phyloP scores from a whole-genome alignment of 495 filamentous ascomycete genomes.

The Cenococcum geophilum region DNA sequence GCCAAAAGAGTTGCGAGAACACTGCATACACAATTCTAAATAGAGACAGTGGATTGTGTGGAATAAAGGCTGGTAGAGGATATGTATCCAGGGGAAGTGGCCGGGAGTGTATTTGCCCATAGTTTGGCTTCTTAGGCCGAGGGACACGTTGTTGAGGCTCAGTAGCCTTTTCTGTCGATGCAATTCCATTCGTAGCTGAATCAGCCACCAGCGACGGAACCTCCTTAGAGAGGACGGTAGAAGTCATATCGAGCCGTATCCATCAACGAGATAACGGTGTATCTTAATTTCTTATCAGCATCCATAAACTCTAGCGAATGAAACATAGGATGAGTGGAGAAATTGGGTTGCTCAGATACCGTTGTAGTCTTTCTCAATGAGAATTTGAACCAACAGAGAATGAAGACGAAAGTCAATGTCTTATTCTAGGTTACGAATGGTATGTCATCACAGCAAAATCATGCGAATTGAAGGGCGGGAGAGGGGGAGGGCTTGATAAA shows the following conservation, averaged over 20 bases:
- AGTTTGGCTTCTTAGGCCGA: slow-evolving; percentile 49
- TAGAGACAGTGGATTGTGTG: slow-evolving; percentile 85
- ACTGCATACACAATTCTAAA: slow-evolving; percentile 71
- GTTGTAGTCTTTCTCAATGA: slow-evolving; percentile 80
- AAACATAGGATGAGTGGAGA: neutral
- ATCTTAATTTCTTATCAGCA: neutral
- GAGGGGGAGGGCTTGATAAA: neutral
- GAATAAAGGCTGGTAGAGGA: slow-evolving; percentile 79
- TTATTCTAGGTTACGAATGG: slow-evolving; percentile 51
- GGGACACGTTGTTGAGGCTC: slow-evolving; percentile 3
- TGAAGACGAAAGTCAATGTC: slow-evolving; percentile 68
- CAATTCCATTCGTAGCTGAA: neutral
- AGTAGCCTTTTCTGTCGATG: neutral
- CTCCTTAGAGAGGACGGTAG: neutral
- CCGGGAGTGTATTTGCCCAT: slow-evolving; percentile 64
- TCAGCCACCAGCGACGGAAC: neutral
- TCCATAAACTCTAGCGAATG: neutral
- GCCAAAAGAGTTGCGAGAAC: slow-evolving; percentile 60
- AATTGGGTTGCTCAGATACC: slow-evolving; percentile 76
- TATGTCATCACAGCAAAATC: slow-evolving; percentile 52
- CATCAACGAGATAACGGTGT: neutral
- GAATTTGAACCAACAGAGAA: slow-evolving; percentile 58
- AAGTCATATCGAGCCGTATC: neutral
- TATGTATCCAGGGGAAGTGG: slow-evolving; percentile 72
- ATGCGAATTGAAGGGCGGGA: neutral